Conservation (phyloP, 257 asterid genomes). For the Knoxia roxburghii region DNA sequence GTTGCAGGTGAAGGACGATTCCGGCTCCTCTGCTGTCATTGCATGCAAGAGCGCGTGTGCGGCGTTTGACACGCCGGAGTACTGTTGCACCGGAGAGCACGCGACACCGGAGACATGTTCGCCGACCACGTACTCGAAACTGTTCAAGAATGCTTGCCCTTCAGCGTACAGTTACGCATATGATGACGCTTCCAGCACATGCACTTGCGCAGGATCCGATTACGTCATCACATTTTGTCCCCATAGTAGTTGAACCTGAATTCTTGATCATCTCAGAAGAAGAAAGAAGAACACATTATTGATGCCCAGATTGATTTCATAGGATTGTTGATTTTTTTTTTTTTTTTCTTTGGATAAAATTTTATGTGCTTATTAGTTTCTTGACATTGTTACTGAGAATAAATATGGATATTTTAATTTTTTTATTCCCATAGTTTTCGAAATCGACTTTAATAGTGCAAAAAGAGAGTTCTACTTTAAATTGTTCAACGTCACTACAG, state of each 20-base stretch:
- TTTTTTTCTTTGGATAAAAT: too few species aligned
- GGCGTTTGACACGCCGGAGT: conserved; percentile 52
- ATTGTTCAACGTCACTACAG: too few species aligned
- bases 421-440: too few species aligned
- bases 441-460: too few species aligned
- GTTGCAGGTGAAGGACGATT: conserved; percentile 40
- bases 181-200: conserved; percentile 71
- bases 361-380: too few species aligned
- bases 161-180: conserved; percentile 91
- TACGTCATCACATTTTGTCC: conserved; percentile 86
- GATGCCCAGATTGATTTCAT: too few species aligned
- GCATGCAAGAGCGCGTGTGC: conserved; percentile 86
- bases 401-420: too few species aligned
- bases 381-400: too few species aligned
- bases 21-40: conserved; percentile 49
- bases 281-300: too few species aligned
- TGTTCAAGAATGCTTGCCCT: conserved; percentile 83
- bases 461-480: too few species aligned
- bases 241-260: conserved; percentile 13
- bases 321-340: too few species aligned
- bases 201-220: conserved; percentile 62
- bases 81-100: conserved; percentile 75
- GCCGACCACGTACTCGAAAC: conserved; percentile 58
- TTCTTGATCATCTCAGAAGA: too few species aligned
- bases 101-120: conserved; percentile 60